Percentiles rank a stretch among this genome's conserved stretches.
Evolutionary conservation across 2,329 filamentous ascomycete species (phyloP).

Genomic region (Alternaria atra): DNA sequence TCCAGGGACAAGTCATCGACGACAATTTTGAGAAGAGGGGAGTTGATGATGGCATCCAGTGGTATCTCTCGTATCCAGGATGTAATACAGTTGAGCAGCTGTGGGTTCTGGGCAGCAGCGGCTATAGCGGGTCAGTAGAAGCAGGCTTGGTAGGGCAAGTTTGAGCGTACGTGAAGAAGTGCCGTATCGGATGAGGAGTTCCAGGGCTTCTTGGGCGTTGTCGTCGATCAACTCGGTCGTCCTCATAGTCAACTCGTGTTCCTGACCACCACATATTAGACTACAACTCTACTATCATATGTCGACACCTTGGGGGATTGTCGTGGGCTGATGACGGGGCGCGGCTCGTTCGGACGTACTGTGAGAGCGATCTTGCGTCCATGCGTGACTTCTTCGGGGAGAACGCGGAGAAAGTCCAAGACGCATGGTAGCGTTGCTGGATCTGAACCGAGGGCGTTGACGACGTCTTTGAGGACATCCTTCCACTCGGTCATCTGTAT

Average conservation of each 20-base stretch:
- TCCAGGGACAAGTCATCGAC: conserved; percentile 80
- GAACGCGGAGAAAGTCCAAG: conserved; percentile 93
- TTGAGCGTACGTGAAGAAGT: conserved; percentile 81
- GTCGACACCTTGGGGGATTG: conserved; percentile 47
- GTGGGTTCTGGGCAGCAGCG: conserved; percentile 82
- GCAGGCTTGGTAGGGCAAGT: background rate
- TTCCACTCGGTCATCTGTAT: conserved; percentile 98
- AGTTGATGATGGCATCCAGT: conserved; percentile 81
- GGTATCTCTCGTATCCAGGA: conserved; percentile 97
- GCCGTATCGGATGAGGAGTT: conserved; percentile 86
- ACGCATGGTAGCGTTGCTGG: conserved; percentile 84
- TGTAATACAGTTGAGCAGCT: conserved; percentile 92
- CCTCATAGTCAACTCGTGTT: conserved; percentile 89
- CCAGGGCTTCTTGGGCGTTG: conserved; percentile 87
- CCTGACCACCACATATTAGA: conserved; percentile 66
- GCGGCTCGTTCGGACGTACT: conserved; percentile 77
- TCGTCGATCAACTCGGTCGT: conserved; percentile 90
- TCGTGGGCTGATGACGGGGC: conserved; percentile 49
- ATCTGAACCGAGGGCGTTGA: conserved; percentile 78
- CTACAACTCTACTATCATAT: conserved; percentile 49
- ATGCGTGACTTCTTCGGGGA: conserved; percentile 98
- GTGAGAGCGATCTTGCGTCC: conserved; percentile 99
- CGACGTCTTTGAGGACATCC: conserved; percentile 84
- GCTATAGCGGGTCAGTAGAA: conserved; percentile 52
- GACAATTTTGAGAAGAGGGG: conserved; percentile 82